These are phyloP conservation scores for Grigorovia yakushimaensis DNA, from an alignment of 805 yeast genomes.

Conservation along the genomic window DNA sequence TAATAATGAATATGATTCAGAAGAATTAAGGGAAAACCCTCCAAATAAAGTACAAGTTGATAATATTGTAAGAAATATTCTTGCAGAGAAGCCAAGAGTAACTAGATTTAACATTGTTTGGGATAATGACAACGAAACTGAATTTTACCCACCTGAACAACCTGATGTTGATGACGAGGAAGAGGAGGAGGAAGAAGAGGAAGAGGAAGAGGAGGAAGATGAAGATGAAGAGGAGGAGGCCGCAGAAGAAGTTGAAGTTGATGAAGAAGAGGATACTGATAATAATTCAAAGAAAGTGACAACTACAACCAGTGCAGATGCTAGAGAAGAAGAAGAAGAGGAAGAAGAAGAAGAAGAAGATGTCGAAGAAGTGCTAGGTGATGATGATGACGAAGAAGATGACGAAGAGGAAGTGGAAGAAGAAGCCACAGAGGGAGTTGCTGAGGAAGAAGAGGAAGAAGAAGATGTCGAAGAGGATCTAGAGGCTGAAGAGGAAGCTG, in stretches of 20 bases:
- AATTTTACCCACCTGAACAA: slow-evolving; percentile 73
- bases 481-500: slow-evolving; percentile 3
- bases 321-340: slow-evolving; percentile 9
- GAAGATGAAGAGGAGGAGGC: slow-evolving; percentile 38
- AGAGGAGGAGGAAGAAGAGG: slow-evolving; percentile 56
- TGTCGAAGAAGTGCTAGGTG: slow-evolving; percentile 5
- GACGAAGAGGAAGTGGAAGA: slow-evolving; percentile 8
- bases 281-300: slow-evolving; percentile 23
- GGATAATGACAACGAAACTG: slow-evolving; percentile 68
- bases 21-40: slow-evolving; percentile 86
- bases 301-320: slow-evolving; percentile 7
- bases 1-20: slow-evolving; percentile 91
- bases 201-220: slow-evolving; percentile 45
- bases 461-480: slow-evolving; percentile 10
- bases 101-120: slow-evolving; percentile 95
- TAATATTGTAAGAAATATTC: slow-evolving; percentile 83
- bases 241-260: slow-evolving; percentile 37
- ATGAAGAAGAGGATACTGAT: slow-evolving; percentile 26
- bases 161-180: slow-evolving; percentile 54
- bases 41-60: slow-evolving; percentile 90
- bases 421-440: slow-evolving; percentile 8
- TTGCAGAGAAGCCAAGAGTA: slow-evolving; percentile 96
- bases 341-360: slow-evolving; percentile 12
- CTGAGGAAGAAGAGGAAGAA: slow-evolving; percentile 2
- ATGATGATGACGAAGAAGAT: neutral